Evolutionary conservation across 176 grass and related monocot genomes (phyloP), one percentile per base, ranked within the genome.

Genomic region (Tuctoria greenei): DNA sequence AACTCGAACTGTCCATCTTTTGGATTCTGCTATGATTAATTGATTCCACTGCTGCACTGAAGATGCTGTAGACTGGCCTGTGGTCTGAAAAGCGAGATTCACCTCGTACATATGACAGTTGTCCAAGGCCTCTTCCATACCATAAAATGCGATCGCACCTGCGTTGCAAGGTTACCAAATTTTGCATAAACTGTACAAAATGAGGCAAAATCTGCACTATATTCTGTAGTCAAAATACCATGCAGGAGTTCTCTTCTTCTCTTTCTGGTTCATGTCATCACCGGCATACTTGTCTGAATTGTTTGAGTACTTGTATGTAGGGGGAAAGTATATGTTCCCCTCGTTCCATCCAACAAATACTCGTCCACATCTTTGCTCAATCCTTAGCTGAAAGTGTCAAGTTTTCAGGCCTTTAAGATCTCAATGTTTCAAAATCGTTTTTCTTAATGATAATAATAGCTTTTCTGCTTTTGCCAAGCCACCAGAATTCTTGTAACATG

Each of bases 91-190:
- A 94, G 17, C 78, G 88, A 21, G 95, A 98, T 44, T 98, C 95
- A 20, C 95, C 91, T 66, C 95, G 91, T 66, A 98, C 91, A 27
- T 98, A 98, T 11, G 89, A 98, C 47, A 94, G 27, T 78, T 98
- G 95, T 78, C 84, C 68, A 40, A 98, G 89, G 49, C 95, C 95
- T 59, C 84, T 87, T 66, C 95, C 95, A 46, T 84, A 94, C 95
- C 95, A 98, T 61, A 98, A 63, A 68, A 98, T 94, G 35, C 95
- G 91, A 88, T 98, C 95, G 0, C 95, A 98, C 95, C 95, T 98
- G 75, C 46, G 12, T 36, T 4, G 4, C 8, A 83, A 71, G 15
- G 10, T 70, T 24, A 56, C 10, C 1, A 61, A 69, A 44, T 31
- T 70, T 70, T 46, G 61, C 35, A 55, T 36, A 2, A 67, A 78